A percentile compares a stretch with the other conserved stretches of the same genome.
These are phyloP conservation scores for Neurospora pannonica DNA, from an alignment of 495 filamentous ascomycete species.

Conservation along the genomic window DNA sequence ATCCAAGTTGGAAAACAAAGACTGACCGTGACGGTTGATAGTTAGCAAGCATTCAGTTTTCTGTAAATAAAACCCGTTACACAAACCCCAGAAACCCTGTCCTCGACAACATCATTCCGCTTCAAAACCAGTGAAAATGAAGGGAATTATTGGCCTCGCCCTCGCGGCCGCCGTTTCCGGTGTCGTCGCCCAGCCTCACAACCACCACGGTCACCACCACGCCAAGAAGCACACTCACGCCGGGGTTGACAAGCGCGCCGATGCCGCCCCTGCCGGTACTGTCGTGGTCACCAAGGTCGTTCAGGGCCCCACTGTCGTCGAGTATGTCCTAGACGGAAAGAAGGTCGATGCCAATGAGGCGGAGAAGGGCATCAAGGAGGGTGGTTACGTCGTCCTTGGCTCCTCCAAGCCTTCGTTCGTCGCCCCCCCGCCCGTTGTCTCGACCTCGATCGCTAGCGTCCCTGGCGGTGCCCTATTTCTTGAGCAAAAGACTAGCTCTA, in stretches of 20 bases:
- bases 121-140: conserved; percentile 34
- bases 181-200: conserved; percentile 38
- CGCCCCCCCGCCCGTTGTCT: conserved; percentile 23
- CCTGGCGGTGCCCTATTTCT: conserved; percentile 24
- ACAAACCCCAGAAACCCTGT: not conserved
- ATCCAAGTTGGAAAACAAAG: not conserved
- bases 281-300: conserved; percentile 21
- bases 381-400: conserved; percentile 42
- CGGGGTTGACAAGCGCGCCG: conserved; percentile 34
- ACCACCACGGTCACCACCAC: conserved; percentile 31
- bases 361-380: conserved; percentile 51
- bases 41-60: not conserved
- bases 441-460: conserved; percentile 13
- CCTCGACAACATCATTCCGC: not conserved
- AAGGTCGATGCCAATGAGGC: conserved; percentile 44
- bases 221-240: conserved; percentile 25
- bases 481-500: conserved; percentile 17
- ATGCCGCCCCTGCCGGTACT: conserved; percentile 27
- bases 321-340: conserved; percentile 52
- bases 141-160: conserved; percentile 34
- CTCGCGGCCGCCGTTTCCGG: conserved; percentile 37
- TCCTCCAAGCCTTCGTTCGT: conserved; percentile 35
- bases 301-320: conserved; percentile 45
- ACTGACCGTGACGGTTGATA: not conserved
- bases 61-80: not conserved